Evolutionary conservation across 345 rosid genomes (phyloP), one percentile per base, ranked within the genome.

Genomic region (Anastatica hierochuntica): DNA sequence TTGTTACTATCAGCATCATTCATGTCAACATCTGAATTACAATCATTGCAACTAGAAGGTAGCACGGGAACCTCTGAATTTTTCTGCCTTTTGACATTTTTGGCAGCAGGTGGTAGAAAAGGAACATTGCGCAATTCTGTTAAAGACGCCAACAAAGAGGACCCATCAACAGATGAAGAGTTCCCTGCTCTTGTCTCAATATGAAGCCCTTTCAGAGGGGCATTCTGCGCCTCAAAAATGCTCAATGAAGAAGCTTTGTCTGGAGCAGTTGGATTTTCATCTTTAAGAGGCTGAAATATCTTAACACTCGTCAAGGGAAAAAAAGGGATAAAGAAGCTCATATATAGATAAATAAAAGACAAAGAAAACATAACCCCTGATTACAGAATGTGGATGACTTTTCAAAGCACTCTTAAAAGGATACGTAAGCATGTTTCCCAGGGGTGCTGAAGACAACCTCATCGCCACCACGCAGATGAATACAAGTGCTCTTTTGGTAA

Each of bases 371-470:
- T 18, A 15, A 40, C 6, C 35, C 33, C 24, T 19, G 49, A 37
- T 1, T 30, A 41, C 5, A 4, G 6, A 30, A 23, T 14, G 10
- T 33, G 34, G 14, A 41, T 33, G 37, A 45, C 21, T 49, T 54
- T 18, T 5, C 9, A 44, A 13, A 43, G 11, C 37, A 37, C 10
- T 47, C 36, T 8, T 16, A 15, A 51, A 66, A 88, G 96, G 98
- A 92, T 92, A 92, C 98, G 66, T 92, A 92, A 58, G 99, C 83
- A 76, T 92, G 90, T 70, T 75, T 83, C 40, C 82, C 88, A 1
- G 79, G 60, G 15, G 76, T 58, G 62, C 76, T 75, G 61, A 92
- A 92, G 70, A 88, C 68, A 69, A 92, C 73, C 68, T 92, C 97
- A 67, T 92, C 99, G 2, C 99, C 99, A 68, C 87, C 99, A 23